Conservation (phyloP, 2,329 filamentous ascomycete genomes). For the Juglanconis oblonga region DNA sequence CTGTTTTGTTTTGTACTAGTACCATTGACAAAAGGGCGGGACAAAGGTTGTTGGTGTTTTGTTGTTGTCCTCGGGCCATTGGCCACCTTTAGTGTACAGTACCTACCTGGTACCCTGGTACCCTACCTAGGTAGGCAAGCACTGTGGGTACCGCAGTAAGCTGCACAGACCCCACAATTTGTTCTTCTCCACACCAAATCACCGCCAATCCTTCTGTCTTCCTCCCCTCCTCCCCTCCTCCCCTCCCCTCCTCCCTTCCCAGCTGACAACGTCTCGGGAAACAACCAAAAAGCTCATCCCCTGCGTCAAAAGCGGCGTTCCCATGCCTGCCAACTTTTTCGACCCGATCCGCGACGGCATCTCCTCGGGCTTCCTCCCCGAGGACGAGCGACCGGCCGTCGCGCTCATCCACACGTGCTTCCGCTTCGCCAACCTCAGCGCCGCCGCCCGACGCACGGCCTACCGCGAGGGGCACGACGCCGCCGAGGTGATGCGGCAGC, state of each 20-base stretch:
- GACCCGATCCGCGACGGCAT: conserved; percentile 33
- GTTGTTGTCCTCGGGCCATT: not conserved
- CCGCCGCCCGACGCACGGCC: conserved; percentile 31
- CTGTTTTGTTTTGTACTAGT: no score
- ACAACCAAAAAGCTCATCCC: conserved; percentile 39
- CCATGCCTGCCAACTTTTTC: conserved; percentile 39
- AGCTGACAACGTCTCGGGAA: conserved; percentile 3
- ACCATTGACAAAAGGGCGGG: no score
- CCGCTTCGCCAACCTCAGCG: conserved; percentile 38
- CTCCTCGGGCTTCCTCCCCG: conserved; percentile 23
- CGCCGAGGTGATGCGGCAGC: conserved; percentile 33
- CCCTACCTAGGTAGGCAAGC: no score
- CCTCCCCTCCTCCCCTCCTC: no score
- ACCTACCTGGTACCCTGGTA: no score
- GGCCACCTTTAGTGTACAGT: no score
- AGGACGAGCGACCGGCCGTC: conserved; percentile 36
- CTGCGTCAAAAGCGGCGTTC: conserved; percentile 36
- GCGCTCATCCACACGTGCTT: conserved; percentile 40
- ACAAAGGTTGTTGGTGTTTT: not conserved
- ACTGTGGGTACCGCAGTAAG: no score
- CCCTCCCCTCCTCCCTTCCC: conserved; percentile 6
- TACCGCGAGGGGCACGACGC: conserved; percentile 38
- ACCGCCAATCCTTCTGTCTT: conserved; percentile 8
- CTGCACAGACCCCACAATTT: not conserved
- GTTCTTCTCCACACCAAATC: conserved; percentile 4